phyloP scores from a whole-genome alignment of 768 basidiomycete genomes.

The Termitomyces sp. region DNA sequence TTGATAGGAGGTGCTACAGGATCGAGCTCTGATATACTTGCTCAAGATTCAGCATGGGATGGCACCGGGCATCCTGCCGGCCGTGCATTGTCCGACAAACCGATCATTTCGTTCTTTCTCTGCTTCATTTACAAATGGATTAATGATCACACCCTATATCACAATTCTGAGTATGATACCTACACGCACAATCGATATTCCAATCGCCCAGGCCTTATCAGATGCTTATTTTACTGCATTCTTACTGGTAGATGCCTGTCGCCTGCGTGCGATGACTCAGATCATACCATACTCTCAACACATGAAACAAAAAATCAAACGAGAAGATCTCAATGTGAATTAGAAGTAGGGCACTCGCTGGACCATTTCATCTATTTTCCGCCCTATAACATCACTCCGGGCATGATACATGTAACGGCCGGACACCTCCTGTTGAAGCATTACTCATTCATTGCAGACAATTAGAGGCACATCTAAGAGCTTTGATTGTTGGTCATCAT shows the following conservation, averaged over 20 bases:
- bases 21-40: neutral
- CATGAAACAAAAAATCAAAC: too few relatives aligned
- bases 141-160: slow-evolving; percentile 2
- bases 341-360: too few relatives aligned
- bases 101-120: neutral
- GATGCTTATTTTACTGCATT: neutral
- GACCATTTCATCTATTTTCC: too few relatives aligned
- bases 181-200: neutral
- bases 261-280: too few relatives aligned
- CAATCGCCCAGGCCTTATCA: neutral
- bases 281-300: too few relatives aligned
- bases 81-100: neutral
- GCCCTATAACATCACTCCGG: too few relatives aligned
- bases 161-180: slow-evolving; percentile 9
- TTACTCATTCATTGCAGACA: too few relatives aligned
- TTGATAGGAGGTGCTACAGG: neutral
- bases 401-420: too few relatives aligned
- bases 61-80: neutral
- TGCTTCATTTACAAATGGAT: slow-evolving; percentile 10
- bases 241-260: neutral
- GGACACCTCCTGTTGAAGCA: too few relatives aligned
- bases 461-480: too few relatives aligned
- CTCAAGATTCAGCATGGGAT: neutral
- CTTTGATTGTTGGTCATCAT: too few relatives aligned
- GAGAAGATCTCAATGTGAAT: too few relatives aligned